phyloP scores from a whole-genome alignment of 805 yeast species.

The Dipodascus geniculatus region DNA sequence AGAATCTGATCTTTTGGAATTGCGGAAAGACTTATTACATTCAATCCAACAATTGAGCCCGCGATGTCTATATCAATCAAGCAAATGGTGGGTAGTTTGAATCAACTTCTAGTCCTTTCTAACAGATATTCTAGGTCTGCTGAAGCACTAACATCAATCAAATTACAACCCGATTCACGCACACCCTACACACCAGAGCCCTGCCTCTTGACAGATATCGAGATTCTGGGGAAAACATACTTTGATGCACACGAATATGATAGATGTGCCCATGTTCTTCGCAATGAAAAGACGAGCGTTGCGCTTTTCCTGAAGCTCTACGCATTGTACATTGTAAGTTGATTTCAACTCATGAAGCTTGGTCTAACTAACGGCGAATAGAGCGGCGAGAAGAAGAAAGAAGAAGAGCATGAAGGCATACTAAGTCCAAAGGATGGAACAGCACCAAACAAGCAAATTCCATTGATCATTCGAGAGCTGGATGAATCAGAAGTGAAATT shows the following conservation, averaged over 20 bases:
- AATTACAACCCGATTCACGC: background rate
- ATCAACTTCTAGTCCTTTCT: too few relatives aligned
- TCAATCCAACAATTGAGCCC: background rate
- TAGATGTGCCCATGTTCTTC: constrained; percentile 52
- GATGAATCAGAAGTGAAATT: constrained; percentile 21
- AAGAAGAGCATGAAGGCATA: constrained; percentile 63
- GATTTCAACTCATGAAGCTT: background rate
- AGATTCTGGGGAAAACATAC: constrained; percentile 51
- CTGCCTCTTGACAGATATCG: constrained; percentile 9
- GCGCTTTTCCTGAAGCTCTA: constrained; percentile 50
- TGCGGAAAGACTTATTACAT: background rate
- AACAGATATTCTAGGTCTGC: background rate
- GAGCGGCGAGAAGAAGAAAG: constrained; percentile 63
- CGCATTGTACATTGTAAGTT: constrained; percentile 39
- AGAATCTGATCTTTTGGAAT: background rate
- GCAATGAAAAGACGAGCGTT: constrained; percentile 30
- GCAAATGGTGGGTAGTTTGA: background rate
- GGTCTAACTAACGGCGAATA: background rate
- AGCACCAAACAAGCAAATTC: constrained; percentile 23
- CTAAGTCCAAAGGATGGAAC: constrained; percentile 26
- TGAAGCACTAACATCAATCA: background rate
- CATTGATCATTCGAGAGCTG: constrained; percentile 30
- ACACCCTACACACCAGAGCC: background rate
- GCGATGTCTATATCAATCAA: constrained; percentile 1
- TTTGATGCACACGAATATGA: constrained; percentile 81